phyloP scores from a whole-genome alignment of 2,329 filamentous ascomycete genomes.

The Aspergillus jensenii region DNA sequence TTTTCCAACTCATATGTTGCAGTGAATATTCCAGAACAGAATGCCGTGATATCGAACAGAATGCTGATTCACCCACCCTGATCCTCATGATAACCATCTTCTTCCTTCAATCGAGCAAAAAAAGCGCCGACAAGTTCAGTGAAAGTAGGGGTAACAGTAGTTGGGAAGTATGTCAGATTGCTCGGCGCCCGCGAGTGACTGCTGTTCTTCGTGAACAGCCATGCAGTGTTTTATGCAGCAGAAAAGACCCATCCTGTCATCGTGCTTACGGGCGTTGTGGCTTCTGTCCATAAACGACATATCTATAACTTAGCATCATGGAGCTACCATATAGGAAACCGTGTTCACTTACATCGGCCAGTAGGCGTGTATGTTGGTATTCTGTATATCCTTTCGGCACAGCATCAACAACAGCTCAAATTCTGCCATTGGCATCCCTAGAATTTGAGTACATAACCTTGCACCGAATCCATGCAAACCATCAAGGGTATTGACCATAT shows the following conservation, averaged over 20 bases:
- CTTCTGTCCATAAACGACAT: too few relatives aligned
- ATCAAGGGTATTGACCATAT: too few relatives aligned
- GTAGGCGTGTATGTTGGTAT: neutral
- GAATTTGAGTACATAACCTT: neutral
- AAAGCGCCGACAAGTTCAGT: neutral
- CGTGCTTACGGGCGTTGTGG: too few relatives aligned
- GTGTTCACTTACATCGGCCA: neutral
- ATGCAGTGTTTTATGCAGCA: too few relatives aligned
- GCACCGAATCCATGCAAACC: neutral
- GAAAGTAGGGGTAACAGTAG: neutral
- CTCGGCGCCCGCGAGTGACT: neutral
- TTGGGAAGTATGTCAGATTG: neutral
- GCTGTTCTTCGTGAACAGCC: too few relatives aligned
- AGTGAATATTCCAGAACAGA: neutral
- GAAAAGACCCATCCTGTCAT: too few relatives aligned
- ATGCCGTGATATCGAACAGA: neutral
- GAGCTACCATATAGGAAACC: too few relatives aligned
- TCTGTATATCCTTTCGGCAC: conserved; percentile 2
- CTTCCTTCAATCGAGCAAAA: neutral
- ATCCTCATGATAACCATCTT: neutral
- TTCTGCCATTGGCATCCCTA: neutral
- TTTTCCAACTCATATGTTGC: neutral
- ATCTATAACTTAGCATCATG: too few relatives aligned
- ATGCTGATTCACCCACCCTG: neutral
- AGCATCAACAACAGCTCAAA: neutral